Evolutionary conservation across 177 flowering plant species (phyloP), one percentile per base, ranked within the genome.

Genomic region (Vitis hybrid): DNA sequence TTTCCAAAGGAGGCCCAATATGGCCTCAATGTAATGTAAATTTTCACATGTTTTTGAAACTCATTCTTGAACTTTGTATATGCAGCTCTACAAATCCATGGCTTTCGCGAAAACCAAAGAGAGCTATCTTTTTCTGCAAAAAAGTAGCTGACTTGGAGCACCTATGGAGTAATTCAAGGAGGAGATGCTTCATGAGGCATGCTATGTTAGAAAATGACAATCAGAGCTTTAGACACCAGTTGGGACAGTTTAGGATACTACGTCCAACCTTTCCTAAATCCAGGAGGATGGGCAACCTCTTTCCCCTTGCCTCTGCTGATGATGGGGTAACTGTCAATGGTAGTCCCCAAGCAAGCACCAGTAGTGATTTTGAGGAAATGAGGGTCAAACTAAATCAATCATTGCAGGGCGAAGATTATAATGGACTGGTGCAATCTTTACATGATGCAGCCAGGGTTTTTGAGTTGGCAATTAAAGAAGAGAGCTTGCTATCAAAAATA

Each of bases 401-500:
- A 59, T 74, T 89, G 69, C 83, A 86, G 71, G 84, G 78, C 59
- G 87, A 93, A 68, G 88, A 87, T 72, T 74, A 63, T 51, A 83
- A 83, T 79, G 94, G 92, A 67, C 84, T 95, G 70, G 85, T 91
- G 58, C 99, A 90, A 71, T 79, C 84, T 69, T 74, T 95, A 70
- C 90, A 95, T 84, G 99, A 95, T 74, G 94, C 96, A 26, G 93
- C 96, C 16, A 85, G 99, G 79, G 83, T 90, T 72, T 88, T 88
- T 88, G 99, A 95, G 84, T 72, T 95, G 81, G 89, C 89, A 57
- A 79, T 95, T 68, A 93, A 84, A 80, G 89, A 86, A 63, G 82
- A 78, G 45, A 80, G 75, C 63, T 79, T 84, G 11, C 50, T 74
- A 18, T 85, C 88, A n/a, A 87, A 78, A 65, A 74, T 65, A 29